Base-by-base conservation (phyloP, 345 rosid species). In the Gynandropsis gynandra region DNA sequence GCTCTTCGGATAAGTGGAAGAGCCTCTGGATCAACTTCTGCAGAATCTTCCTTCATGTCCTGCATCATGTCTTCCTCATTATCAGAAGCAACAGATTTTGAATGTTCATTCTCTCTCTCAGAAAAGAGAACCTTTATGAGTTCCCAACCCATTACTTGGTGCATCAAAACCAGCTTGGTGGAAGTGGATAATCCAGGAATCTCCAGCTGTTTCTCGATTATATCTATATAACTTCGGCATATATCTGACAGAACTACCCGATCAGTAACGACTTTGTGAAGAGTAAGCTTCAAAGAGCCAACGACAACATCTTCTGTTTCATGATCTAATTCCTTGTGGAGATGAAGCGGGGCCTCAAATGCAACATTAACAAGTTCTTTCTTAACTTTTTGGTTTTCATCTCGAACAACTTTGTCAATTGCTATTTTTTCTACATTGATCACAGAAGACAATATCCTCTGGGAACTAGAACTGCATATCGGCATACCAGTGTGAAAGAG, bases 81-180 rank as follows among this genome's bases (percentile, higher is more conserved):
- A 65, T 82, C 98, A 72, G 72, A 78, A 65, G 65, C 80, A 54
- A 64, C 68, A 54, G 79, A 68, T 53, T 80, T 80, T 20, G 67
- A 64, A 54, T 62, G 82, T 44, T 67, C 85, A 50, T 47, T 61
- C 69, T 85, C 93, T 58, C 78, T 85, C 52, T 87, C 90, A 20
- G 93, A 73, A 39, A 85, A 87, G 50, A 92, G 93, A 73, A 87
- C 98, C 62, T 76, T 87, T 44, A 92, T 81, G 66, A 87, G 77
- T 72, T 92, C 96, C 98, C 98, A 92, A 42, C 77, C 82, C 83
- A 87, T 85, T 46, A 85, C 96, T 68, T 92, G 93, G 72, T 92
- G 89, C 74, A 67, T 82, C 77, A 83, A 79, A 72, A 80, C 75
- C 73, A 80, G 71, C 61, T 78, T 83, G 18, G 82, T 66, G 21